Evolutionary conservation across 2,329 filamentous ascomycete genomes (phyloP), one percentile per base, ranked within the genome.

Genomic region (Aspergillus glaucus): DNA sequence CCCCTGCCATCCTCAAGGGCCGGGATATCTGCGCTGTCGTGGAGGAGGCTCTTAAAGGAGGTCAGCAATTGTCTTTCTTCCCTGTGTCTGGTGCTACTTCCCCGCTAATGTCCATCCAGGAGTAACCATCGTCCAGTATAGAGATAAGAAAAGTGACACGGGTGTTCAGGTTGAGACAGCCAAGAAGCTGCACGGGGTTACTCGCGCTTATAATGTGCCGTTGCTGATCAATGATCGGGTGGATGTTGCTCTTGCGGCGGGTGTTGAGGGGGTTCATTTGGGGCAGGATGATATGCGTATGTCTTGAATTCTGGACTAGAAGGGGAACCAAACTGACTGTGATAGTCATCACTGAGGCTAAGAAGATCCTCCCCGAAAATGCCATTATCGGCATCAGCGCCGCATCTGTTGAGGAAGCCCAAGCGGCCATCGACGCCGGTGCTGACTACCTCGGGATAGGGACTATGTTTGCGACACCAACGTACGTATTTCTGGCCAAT

Each of bases 151-250:
- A 39, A 85, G 82, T 62, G 85, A 91, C 59, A 93, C 87, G 1
- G 81, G 78, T 17, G 75, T 75, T 9, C 79, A 93, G 53, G 79
- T 95, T 43, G 72, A 77, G n/a, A 87, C 79, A 39, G 91, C 85
- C 14, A 79, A 77, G 58, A 77, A 74, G 56, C 77, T 97, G 45
- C 90, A 95, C 65, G 67, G 73, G 34, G 73, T 93, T 53, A 92
- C 89, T 17, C 75, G 75, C 55, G 74, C 75, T 43, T 77, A 86
- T 62, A 75, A 76, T 14, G 81, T 95, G 3, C 92, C 92, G 26
- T 78, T 97, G 49, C 75, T 97, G 47, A 90, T 97, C 74, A 97
- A 97, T 65, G 93, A 97, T 66, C 83, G 91, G 10, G 80, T 96
- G 5, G 91, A 95, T 65, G 88, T 97, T 22, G 91, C 90, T 7